These are phyloP conservation scores for California macrophylla DNA, from an alignment of 441 rosid genomes.

Conservation along the genomic window DNA sequence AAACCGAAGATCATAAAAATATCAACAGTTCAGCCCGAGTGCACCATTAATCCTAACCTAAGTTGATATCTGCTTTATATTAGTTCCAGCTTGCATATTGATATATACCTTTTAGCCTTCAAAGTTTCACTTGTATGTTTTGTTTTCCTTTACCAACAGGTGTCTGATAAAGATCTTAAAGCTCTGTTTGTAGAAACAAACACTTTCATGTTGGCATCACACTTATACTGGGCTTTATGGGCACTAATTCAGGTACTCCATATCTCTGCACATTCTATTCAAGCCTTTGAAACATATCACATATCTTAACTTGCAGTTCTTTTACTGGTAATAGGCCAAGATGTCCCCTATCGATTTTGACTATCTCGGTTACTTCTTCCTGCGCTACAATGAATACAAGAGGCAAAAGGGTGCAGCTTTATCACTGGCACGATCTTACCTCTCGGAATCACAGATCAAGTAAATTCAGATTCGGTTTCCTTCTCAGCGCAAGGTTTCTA, in stretches of 20 bases:
- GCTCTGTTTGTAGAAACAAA: slow-evolving; percentile 57
- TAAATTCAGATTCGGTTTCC: slow-evolving; percentile 9
- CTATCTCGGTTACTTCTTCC: slow-evolving; percentile 73
- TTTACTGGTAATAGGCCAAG: slow-evolving; percentile 50
- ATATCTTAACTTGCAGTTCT: neutral
- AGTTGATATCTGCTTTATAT: neutral
- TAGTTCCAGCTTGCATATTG: neutral
- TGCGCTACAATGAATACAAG: slow-evolving; percentile 77
- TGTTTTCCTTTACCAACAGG: slow-evolving; percentile 32
- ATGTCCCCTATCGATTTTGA: slow-evolving; percentile 91
- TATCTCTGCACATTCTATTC: neutral
- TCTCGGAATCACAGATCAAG: slow-evolving; percentile 24
- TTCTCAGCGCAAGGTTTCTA: slow-evolving; percentile 4
- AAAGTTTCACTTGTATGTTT: neutral
- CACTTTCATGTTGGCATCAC: slow-evolving; percentile 66
- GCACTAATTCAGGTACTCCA: slow-evolving; percentile 76
- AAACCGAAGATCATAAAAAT: neutral
- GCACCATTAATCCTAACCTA: no score
- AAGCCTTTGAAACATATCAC: neutral
- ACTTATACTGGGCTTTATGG: slow-evolving; percentile 90
- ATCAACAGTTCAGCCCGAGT: no score
- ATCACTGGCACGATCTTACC: slow-evolving; percentile 46
- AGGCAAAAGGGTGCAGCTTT: slow-evolving; percentile 46
- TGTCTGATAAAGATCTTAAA: slow-evolving; percentile 47
- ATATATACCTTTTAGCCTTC: neutral